A percentile compares a stretch with the other conserved stretches of the same genome.
Conservation (phyloP, 2,329 filamentous ascomycete species). For the Fusarium liriodendri region DNA sequence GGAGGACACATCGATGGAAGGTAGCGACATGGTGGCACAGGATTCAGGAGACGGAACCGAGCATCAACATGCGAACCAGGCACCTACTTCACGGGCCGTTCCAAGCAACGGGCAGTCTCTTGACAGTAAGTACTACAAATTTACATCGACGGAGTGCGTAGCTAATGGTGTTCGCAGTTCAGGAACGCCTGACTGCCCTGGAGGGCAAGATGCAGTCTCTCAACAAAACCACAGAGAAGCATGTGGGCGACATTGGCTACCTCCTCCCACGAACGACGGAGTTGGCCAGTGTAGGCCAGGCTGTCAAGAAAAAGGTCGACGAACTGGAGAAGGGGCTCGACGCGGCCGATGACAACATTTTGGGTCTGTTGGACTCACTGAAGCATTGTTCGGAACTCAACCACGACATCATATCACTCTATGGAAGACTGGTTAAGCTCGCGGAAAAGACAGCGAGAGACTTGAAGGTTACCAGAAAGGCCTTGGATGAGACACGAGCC, state of each 20-base stretch:
- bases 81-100: not conserved
- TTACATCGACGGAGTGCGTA: fast-evolving
- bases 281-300: not conserved
- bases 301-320: not conserved
- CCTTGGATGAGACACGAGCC: not conserved
- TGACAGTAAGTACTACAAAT: not conserved
- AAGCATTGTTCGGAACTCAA: not conserved
- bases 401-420: not conserved
- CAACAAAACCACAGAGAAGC: not conserved
- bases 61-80: too few relatives aligned
- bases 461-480: not conserved
- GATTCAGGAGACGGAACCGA: not conserved
- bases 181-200: not conserved
- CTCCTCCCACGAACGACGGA: not conserved
- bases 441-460: not conserved
- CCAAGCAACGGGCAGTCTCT: not conserved
- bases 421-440: not conserved
- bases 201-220: not conserved
- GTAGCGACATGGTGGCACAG: not conserved
- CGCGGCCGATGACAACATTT: not conserved
- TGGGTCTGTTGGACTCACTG: not conserved
- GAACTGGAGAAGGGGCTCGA: not conserved
- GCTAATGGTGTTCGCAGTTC: not conserved
- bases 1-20: not conserved
- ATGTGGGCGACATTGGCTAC: not conserved